Evolutionary conservation across 2,329 filamentous ascomycete genomes (phyloP), one percentile per base, ranked within the genome.

Genomic region (Raffaelea ambrosiae): DNA sequence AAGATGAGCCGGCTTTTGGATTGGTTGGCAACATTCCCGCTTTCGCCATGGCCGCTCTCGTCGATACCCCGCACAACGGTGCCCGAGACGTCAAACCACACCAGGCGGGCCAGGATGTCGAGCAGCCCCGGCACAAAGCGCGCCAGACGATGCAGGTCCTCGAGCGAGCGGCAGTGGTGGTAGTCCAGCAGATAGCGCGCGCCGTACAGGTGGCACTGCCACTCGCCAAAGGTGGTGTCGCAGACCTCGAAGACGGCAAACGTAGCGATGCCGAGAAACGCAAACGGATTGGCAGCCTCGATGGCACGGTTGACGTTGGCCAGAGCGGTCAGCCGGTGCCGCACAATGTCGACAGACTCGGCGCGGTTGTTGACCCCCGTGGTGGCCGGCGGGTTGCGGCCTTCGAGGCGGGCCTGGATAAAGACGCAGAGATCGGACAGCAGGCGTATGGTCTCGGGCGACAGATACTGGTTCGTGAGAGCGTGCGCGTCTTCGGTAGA

Each of bases 211-310:
- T 70, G 66, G 5, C 63, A 58, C 38, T 63, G 50, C 67, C 67
- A 63, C 43, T 63, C 58, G 0, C 63, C 63, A 46, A 70, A 71
- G 0, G 64, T 59, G 0, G 65, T 61, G 26, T 68, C 66, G 36
- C 62, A 68, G 0, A 71, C 67, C 13, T 70, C 68, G 22, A 70
- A 66, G 31, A 71, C 64, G 0, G 67, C 67, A 50, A 71, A 70
- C 0, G 64, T 66, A 0, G 67, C 67, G 18, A 71, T 70, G 2
- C 66, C 68, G 4, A 71, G 59, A 9, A 71, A 59, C 0, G 68
- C 67, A 43, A 69, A 60, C 0, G 67, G 68, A 31, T 70, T 63
- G 2, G 64, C 66, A 0, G 60, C 64, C 29, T 62, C 61, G 3
- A 71, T 57, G 5, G 65, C 63, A 38, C 63, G 59, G 48, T 63